Conservation (phyloP, 768 basidiomycete species). For the Phlegmacium glaucopus region DNA sequence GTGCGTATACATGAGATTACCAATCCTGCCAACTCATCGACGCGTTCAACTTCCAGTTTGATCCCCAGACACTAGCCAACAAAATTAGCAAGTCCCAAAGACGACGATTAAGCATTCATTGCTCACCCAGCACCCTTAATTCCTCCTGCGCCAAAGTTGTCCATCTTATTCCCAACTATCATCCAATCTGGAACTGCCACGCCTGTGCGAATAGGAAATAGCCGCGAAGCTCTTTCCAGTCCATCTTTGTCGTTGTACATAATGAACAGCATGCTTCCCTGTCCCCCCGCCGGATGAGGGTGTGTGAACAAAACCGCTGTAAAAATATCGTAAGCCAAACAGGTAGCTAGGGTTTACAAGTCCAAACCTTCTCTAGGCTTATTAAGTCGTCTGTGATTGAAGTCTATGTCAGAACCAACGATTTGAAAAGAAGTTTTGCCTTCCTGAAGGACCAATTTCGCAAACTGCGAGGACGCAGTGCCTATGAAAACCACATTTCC, state of each 20-base stretch:
- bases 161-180: constrained; percentile 50
- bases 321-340: constrained; percentile 6
- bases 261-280: constrained; percentile 49
- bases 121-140: constrained; percentile 74
- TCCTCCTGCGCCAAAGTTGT: constrained; percentile 66
- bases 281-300: constrained; percentile 8
- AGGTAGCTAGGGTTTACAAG: neutral
- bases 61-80: constrained; percentile 27
- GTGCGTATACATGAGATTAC: no score
- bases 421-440: constrained; percentile 30
- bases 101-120: neutral
- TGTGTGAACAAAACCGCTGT: no score
- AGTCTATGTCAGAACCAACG: constrained; percentile 19
- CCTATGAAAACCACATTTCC: constrained; percentile 65
- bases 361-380: constrained; percentile 28
- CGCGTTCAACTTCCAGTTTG: constrained; percentile 43
- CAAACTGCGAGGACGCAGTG: constrained; percentile 29
- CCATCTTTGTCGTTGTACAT: constrained; percentile 52
- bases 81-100: neutral
- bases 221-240: constrained; percentile 62
- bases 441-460: constrained; percentile 28
- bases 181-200: constrained; percentile 78
- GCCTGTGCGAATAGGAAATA: constrained; percentile 88
- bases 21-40: constrained; percentile 41
- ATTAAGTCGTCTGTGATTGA: constrained; percentile 25